phyloP scores from a whole-genome alignment of 2,329 filamentous ascomycete species.

The Chalara sp. region DNA sequence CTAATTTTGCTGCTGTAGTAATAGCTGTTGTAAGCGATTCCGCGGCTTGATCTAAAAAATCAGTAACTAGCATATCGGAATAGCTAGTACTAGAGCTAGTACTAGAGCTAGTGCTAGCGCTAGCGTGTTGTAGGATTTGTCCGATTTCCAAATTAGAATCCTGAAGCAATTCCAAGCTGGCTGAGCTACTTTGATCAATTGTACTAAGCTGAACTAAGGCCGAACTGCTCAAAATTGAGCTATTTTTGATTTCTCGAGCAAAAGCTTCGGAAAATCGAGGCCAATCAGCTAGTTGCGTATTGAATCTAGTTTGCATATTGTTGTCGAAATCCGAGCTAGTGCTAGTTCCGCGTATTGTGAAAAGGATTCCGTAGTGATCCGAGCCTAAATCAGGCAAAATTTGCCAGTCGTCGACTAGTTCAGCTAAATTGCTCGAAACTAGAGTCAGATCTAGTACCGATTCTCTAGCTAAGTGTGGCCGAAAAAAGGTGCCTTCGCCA shows the following conservation, averaged over 20 bases:
- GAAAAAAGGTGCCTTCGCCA: not conserved
- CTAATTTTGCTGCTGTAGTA: not conserved
- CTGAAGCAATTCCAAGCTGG: too few relatives aligned
- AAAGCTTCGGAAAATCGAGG: too few relatives aligned
- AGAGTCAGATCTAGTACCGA: not conserved
- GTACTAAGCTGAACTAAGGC: too few relatives aligned
- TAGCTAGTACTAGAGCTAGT: too few relatives aligned
- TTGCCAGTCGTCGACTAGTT: not conserved
- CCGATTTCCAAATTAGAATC: too few relatives aligned
- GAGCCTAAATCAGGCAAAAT: not conserved
- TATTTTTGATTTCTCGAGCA: too few relatives aligned
- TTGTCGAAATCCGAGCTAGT: not conserved
- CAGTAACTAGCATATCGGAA: not conserved
- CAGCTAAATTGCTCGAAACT: not conserved
- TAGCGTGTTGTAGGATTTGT: too few relatives aligned
- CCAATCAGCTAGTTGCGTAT: not conserved
- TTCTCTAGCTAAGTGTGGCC: not conserved
- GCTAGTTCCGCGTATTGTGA: not conserved
- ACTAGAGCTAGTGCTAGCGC: too few relatives aligned
- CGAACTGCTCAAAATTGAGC: too few relatives aligned
- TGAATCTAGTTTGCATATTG: not conserved
- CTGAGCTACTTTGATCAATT: too few relatives aligned
- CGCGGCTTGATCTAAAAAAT: not conserved
- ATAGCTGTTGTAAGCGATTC: not conserved
- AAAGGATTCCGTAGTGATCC: not conserved